phyloP scores from a whole-genome alignment of 2,329 filamentous ascomycete genomes.

The Fusarium haematococcum region DNA sequence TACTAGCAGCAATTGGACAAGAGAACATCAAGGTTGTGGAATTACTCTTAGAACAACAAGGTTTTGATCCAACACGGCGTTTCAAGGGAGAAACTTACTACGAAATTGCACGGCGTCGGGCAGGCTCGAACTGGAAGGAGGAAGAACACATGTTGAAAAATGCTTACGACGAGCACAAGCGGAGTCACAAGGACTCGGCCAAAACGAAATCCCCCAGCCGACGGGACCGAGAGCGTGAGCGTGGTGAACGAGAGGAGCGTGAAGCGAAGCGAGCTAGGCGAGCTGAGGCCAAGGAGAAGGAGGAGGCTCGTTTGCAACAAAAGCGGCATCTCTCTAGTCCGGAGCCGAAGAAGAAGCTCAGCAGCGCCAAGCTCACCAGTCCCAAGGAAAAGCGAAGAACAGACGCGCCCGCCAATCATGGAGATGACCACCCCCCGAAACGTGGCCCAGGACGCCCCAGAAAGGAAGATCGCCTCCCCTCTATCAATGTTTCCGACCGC shows the following conservation, averaged over 20 bases:
- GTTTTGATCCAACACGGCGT: conserved; percentile 85
- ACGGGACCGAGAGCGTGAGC: conserved; percentile 57
- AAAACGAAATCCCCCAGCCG: conserved; percentile 65
- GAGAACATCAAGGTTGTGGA: conserved; percentile 87
- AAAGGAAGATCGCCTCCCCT: conserved; percentile 65
- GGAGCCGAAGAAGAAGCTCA: conserved; percentile 58
- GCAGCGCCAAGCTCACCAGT: conserved; percentile 52
- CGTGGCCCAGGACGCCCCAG: conserved; percentile 65
- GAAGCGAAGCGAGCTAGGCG: conserved; percentile 59
- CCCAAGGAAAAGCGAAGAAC: conserved; percentile 63
- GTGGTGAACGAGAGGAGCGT: conserved; percentile 55
- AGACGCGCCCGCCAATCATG: conserved; percentile 55
- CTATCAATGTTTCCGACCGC: conserved; percentile 63
- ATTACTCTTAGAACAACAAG: conserved; percentile 79
- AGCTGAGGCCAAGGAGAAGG: conserved; percentile 59
- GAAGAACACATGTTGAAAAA: conserved; percentile 85
- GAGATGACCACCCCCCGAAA: conserved; percentile 63
- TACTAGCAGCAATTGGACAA: conserved; percentile 93
- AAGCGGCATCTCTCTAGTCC: conserved; percentile 65
- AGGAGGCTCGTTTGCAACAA: conserved; percentile 56
- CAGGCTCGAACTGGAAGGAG: conserved; percentile 89
- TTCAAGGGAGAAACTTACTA: conserved; percentile 85
- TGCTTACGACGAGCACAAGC: conserved; percentile 75
- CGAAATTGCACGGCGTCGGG: conserved; percentile 85
- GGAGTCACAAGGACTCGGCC: conserved; percentile 59